Conservation (phyloP, 73 alveolate genomes). For the Tetrahymena thermophila region DNA sequence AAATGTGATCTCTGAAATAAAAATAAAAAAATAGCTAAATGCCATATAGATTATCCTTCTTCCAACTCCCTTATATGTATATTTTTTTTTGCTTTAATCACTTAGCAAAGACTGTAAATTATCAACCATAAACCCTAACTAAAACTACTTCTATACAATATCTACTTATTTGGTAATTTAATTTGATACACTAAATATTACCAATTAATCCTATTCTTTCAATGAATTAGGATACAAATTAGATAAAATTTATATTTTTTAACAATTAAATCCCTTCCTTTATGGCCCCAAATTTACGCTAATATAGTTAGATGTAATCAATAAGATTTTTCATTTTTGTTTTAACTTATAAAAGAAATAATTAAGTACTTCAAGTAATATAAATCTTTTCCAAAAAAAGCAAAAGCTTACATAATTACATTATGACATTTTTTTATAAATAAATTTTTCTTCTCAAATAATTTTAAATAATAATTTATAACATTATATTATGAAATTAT, state of each 20-base stretch:
- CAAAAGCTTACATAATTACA: too few relatives aligned
- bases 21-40: not conserved
- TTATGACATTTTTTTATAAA: too few relatives aligned
- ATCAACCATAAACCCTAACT: not conserved
- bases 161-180: not conserved
- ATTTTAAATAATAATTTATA: too few relatives aligned
- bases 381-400: too few relatives aligned
- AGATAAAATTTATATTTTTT: not conserved
- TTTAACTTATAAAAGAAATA: too few relatives aligned
- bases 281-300: not conserved
- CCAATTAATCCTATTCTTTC: not conserved
- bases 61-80: not conserved
- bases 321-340: too few relatives aligned
- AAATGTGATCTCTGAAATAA: not conserved
- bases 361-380: too few relatives aligned
- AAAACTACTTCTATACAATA: not conserved
- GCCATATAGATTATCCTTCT: not conserved
- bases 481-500: too few relatives aligned
- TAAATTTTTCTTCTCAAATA: too few relatives aligned
- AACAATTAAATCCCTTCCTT: not conserved
- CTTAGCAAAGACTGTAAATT: not conserved
- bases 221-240: too few relatives aligned
- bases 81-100: not conserved
- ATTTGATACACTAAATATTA: not conserved
- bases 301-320: too few relatives aligned